phyloP scores from a whole-genome alignment of 164 flowering plant species.

The Tinospora cordifolia region DNA sequence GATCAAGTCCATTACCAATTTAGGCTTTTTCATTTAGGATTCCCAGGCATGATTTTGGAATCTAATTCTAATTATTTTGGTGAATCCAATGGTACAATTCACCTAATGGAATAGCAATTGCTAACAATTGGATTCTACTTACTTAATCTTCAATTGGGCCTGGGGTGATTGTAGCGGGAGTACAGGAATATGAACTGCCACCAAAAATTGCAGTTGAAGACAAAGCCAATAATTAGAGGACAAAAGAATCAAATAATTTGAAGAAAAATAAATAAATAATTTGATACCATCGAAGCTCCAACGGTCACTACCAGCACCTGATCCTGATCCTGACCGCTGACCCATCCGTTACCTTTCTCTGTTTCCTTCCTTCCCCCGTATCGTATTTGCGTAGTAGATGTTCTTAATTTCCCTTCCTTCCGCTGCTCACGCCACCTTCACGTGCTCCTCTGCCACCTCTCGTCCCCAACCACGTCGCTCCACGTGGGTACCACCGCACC shows the following conservation, averaged over 20 bases:
- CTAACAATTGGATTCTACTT: too few species aligned
- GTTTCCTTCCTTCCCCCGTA: not conserved
- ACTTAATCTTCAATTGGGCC: too few species aligned
- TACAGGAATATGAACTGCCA: too few species aligned
- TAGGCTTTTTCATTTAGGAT: too few species aligned
- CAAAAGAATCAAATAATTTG: not conserved
- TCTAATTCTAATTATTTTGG: too few species aligned
- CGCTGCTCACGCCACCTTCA: constrained; percentile 16
- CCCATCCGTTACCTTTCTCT: constrained; percentile 7
- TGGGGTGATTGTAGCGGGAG: too few species aligned
- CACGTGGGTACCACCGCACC: constrained; percentile 7
- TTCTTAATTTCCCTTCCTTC: constrained; percentile 16
- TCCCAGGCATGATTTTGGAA: too few species aligned
- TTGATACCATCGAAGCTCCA: constrained; percentile 7
- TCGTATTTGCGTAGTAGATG: not conserved
- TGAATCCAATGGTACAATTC: too few species aligned
- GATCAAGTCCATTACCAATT: too few species aligned
- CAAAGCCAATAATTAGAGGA: not conserved
- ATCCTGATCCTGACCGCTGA: not conserved
- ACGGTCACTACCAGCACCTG: constrained; percentile 27
- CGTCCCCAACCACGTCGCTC: not conserved
- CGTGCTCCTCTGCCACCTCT: constrained; percentile 3
- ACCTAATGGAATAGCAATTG: too few species aligned
- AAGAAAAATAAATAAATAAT: not conserved
- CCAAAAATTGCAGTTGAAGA: not conserved